These are phyloP conservation scores for Magnolia sinica DNA, from an alignment of 164 flowering plant genomes.

Conservation along the genomic window DNA sequence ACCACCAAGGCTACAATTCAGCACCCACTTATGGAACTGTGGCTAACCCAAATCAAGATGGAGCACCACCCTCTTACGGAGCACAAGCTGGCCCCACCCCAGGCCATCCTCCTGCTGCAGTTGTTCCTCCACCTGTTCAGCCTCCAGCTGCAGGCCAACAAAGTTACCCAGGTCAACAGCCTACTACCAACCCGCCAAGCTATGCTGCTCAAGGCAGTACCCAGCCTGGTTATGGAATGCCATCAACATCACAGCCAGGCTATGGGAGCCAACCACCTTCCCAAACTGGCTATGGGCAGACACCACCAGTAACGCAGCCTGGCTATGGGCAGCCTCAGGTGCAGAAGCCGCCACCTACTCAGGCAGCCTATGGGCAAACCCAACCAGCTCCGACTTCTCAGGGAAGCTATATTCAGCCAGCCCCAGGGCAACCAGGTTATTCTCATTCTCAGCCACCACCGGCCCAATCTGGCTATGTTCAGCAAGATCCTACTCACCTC, in stretches of 20 bases:
- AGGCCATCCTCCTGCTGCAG: slow-evolving; percentile 32
- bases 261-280: slow-evolving; percentile 53
- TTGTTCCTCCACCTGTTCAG: slow-evolving; percentile 34
- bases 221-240: slow-evolving; percentile 67
- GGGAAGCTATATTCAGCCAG: slow-evolving; percentile 54
- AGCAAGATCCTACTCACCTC: slow-evolving; percentile 27
- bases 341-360: slow-evolving; percentile 53
- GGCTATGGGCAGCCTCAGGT: slow-evolving; percentile 45
- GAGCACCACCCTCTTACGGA: slow-evolving; percentile 49
- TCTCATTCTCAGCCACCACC: slow-evolving; percentile 58
- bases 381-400: slow-evolving; percentile 53
- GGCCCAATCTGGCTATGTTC: slow-evolving; percentile 48
- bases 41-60: slow-evolving; percentile 49
- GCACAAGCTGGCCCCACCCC: slow-evolving; percentile 55
- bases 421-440: slow-evolving; percentile 48
- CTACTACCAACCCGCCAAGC: slow-evolving; percentile 36
- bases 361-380: slow-evolving; percentile 53
- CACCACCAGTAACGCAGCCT: slow-evolving; percentile 25
- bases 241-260: slow-evolving; percentile 51
- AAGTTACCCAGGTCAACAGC: slow-evolving; percentile 56
- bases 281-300: slow-evolving; percentile 44
- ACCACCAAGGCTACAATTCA: slow-evolving; percentile 54
- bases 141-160: slow-evolving; percentile 38
- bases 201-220: slow-evolving; percentile 51
- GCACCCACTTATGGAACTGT: slow-evolving; percentile 43